A percentile compares a stretch with the other conserved stretches of the same genome.
phyloP scores from a whole-genome alignment of 306 rosid genomes.

The Fragaria nilgerrensis region DNA sequence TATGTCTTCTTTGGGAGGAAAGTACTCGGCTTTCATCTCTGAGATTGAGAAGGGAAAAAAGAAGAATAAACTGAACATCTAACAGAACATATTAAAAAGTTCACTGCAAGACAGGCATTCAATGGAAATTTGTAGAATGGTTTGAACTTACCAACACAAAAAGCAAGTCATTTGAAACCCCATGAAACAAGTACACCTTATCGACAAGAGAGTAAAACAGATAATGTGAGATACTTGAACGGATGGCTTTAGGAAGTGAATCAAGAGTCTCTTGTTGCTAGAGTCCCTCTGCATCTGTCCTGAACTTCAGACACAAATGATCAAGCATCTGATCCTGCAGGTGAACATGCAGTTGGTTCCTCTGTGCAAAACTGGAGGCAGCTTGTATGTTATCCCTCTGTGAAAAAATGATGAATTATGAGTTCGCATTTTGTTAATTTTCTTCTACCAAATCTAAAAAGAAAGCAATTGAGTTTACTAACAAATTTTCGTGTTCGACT shows the following conservation, averaged over 20 bases:
- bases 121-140: constrained; percentile 7
- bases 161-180: constrained; percentile 83
- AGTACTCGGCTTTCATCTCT: constrained; percentile 97
- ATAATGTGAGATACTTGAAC: constrained; percentile 82
- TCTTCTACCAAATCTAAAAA: background rate
- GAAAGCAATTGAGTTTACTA: constrained; percentile 34
- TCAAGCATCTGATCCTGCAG: constrained; percentile 96
- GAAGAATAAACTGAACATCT: constrained; percentile 11
- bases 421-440: background rate
- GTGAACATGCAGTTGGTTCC: constrained; percentile 76
- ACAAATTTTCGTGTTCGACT: constrained; percentile 86
- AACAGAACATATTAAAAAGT: background rate
- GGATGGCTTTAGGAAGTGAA: constrained; percentile 91
- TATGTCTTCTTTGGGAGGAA: constrained; percentile 96
- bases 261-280: constrained; percentile 95
- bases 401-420: background rate
- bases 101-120: constrained; percentile 7
- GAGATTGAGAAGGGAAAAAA: constrained; percentile 30
- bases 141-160: constrained; percentile 73
- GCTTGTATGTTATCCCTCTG: constrained; percentile 96
- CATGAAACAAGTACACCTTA: constrained; percentile 74
- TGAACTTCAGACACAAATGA: constrained; percentile 81
- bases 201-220: constrained; percentile 77
- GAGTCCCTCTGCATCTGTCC: constrained; percentile 91
- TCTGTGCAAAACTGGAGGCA: constrained; percentile 86